Evolutionary conservation across 768 basidiomycete genomes (phyloP), one percentile per base, ranked within the genome.

Genomic region (Termitomyces sp.): DNA sequence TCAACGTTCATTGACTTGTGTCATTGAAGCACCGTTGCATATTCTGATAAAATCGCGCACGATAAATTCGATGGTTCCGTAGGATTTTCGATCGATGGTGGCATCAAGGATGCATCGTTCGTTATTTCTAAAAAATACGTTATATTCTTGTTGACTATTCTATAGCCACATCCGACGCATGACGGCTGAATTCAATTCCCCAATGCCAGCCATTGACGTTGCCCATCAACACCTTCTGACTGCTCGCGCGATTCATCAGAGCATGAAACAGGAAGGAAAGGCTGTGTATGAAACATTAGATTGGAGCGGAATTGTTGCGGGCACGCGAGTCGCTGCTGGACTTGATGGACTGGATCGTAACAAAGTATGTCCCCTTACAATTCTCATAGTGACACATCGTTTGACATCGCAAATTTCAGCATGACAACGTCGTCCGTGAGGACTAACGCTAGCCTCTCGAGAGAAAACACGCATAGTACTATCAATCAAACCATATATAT

Each of bases 41-140:
- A 91, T 70, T 83, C 84, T 22, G 80, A 85, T 28, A 87, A 87
- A 71, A 91, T 95, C 77, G 75, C 86, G 12, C 76, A 85, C 58
- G 87, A 93, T 73, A 77, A 83, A 38, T 96, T 94, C 68, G 88
- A 92, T 59, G 90, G 85, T 22, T 77, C 81, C 9, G 77, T 75
- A 18, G 94, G 93, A 15, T 95, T 96, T 71, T 77, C 87, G 13
- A 84, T 95, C 53, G 87, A 91, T 50, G 91, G 91, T n/a, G 94
- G 92, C 18, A 86, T 96, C 68, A 94, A 94, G 68, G 94, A 95
- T 68, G 89, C 91, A 0, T 74, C 82, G 81, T 87, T 68, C 49
- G 82, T 77, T 7, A 2, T 22, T n/a, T 22, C 33, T 52, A 24
- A 12, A 33, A 50, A 7, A 42, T 49, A 55, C 38, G 32, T n/a